Percentiles rank a stretch among this genome's conserved stretches.
Evolutionary conservation across 305 asterid species (phyloP).

Genomic region (Fraxinus ornus): DNA sequence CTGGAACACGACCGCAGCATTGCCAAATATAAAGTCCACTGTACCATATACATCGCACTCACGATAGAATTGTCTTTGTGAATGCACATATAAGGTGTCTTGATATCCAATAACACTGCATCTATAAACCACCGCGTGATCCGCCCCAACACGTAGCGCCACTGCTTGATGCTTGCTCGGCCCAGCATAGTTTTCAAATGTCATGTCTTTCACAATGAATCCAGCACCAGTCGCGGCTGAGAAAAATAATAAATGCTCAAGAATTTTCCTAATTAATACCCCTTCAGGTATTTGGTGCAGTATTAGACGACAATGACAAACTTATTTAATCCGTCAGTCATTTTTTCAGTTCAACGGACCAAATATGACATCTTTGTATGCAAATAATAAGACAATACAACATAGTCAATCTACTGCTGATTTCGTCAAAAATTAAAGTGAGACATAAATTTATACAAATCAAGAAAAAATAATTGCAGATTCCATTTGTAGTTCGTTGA

Average conservation of each 20-base stretch:
- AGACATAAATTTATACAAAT: neutral
- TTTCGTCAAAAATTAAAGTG: neutral
- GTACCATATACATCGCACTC: constrained; percentile 95
- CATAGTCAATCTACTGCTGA: neutral
- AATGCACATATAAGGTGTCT: constrained; percentile 83
- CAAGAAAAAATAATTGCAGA: neutral
- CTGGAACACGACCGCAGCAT: constrained; percentile 96
- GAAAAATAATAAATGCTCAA: neutral
- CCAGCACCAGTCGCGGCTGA: constrained; percentile 95
- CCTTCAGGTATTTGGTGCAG: neutral
- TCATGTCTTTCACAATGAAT: constrained; percentile 84
- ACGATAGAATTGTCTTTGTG: constrained; percentile 84
- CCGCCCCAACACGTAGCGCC: constrained; percentile 90
- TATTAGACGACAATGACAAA: neutral
- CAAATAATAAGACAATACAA: neutral
- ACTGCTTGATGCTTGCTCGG: constrained; percentile 90
- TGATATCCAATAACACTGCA: constrained; percentile 89
- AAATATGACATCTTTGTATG: neutral
- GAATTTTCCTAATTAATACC: neutral
- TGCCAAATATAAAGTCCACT: constrained; percentile 90
- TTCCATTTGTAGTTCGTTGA: constrained; percentile 14
- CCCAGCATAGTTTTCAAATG: constrained; percentile 92
- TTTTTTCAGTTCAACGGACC: neutral
- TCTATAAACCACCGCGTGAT: constrained; percentile 79
- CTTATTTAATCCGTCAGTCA: neutral